Conservation (phyloP, 176 grass and related monocot species). For the Miscanthus lutarioriparius region DNA sequence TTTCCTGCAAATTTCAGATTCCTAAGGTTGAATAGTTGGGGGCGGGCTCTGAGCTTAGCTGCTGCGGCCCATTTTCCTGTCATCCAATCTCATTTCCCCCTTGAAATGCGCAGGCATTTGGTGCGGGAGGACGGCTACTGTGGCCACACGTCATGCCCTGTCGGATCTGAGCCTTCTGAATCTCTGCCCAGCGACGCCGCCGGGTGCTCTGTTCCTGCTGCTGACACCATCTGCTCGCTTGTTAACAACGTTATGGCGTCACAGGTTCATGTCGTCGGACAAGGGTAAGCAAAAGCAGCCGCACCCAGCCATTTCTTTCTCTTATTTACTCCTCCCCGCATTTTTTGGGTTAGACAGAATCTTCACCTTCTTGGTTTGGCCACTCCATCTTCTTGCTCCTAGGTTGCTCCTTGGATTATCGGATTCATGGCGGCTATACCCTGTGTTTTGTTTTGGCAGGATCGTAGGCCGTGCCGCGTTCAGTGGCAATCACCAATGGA, state of each 20-base stretch:
- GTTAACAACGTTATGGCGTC: slow-evolving; percentile 67
- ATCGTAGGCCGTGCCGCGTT: slow-evolving; percentile 68
- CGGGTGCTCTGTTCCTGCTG: slow-evolving; percentile 42
- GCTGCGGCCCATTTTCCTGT: neutral
- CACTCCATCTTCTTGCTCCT: no score
- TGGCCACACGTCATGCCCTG: slow-evolving; percentile 51
- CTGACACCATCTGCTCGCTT: slow-evolving; percentile 47
- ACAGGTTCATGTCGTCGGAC: slow-evolving; percentile 66
- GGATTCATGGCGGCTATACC: slow-evolving; percentile 8
- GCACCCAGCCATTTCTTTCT: neutral
- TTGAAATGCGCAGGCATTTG: slow-evolving; percentile 66
- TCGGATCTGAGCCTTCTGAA: slow-evolving; percentile 52
- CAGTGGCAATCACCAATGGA: slow-evolving; percentile 74
- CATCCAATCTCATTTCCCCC: neutral
- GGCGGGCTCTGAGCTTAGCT: neutral
- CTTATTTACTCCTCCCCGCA: no score
- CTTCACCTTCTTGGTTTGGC: no score
- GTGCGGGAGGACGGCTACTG: slow-evolving; percentile 88
- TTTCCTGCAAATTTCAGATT: slow-evolving; percentile 7
- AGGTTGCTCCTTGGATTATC: slow-evolving; percentile 9
- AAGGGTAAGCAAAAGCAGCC: slow-evolving; percentile 54
- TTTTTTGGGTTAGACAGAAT: no score
- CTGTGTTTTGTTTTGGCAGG: slow-evolving; percentile 42
- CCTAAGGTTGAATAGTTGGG: neutral
- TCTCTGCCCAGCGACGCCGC: slow-evolving; percentile 8